Evolutionary conservation across 768 basidiomycete genomes (phyloP).

Genomic region (Calocera viscosa): DNA sequence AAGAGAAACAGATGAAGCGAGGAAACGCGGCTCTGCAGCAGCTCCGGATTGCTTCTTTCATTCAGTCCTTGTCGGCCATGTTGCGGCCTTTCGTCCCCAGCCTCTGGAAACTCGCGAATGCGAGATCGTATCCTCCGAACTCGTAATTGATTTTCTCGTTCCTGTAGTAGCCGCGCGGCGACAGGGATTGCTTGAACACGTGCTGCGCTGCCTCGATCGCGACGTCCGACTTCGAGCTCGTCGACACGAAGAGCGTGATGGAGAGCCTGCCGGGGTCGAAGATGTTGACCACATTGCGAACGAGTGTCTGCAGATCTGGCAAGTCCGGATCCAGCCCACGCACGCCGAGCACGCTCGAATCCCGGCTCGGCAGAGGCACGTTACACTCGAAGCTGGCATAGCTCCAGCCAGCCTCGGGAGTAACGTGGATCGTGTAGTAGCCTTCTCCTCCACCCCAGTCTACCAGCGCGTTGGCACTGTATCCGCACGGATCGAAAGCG

Average conservation of each 20-base stretch:
- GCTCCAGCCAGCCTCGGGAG: slow-evolving; percentile 94
- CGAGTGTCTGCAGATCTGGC: slow-evolving; percentile 67
- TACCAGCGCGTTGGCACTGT: slow-evolving; percentile 79
- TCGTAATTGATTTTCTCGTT: slow-evolving; percentile 99
- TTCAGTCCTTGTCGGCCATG: slow-evolving; percentile 5
- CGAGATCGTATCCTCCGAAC: slow-evolving; percentile 82
- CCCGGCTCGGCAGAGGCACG: slow-evolving; percentile 40
- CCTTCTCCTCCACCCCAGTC: slow-evolving; percentile 47
- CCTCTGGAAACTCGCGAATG: slow-evolving; percentile 72
- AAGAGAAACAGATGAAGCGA: background rate
- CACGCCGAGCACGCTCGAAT: slow-evolving; percentile 1
- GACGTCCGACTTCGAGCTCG: slow-evolving; percentile 20
- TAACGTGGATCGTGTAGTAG: slow-evolving; percentile 97
- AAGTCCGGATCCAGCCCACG: slow-evolving; percentile 25
- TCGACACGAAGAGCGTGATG: slow-evolving; percentile 77
- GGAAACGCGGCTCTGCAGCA: background rate
- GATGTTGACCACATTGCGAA: slow-evolving; percentile 80
- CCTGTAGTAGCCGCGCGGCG: slow-evolving; percentile 46
- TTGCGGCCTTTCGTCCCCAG: slow-evolving; percentile 4
- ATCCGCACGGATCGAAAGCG: slow-evolving; percentile 90
- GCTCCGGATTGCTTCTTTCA: background rate
- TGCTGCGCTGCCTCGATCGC: slow-evolving; percentile 60
- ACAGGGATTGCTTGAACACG: slow-evolving; percentile 57
- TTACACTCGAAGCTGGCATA: slow-evolving; percentile 99
- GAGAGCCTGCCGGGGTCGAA: slow-evolving; percentile 80